Percentiles rank a stretch among this genome's conserved stretches.
These are phyloP conservation scores for Paramecium tetraurelia DNA, from an alignment of 73 alveolate genomes.

Conservation along the genomic window DNA sequence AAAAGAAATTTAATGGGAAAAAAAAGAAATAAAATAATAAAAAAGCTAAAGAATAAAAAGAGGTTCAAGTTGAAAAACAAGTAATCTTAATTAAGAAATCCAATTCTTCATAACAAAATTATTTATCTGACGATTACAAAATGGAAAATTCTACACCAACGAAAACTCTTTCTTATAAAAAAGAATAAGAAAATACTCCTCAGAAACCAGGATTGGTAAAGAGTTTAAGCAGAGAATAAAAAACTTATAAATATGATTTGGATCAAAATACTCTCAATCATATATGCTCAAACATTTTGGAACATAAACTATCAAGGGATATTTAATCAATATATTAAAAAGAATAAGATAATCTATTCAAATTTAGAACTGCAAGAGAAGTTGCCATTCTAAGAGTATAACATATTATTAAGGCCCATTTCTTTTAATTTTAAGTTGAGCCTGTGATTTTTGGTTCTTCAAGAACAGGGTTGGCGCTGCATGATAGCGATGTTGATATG, in stretches of 20 bases:
- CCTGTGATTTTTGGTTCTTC: conserved; percentile 3
- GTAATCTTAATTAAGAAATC: not conserved
- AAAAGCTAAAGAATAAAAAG: not conserved
- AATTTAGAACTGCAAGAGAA: not conserved
- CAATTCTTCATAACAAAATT: not conserved
- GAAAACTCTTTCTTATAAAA: not conserved
- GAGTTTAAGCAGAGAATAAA: not conserved
- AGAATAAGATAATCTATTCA: not conserved
- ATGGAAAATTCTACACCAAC: not conserved
- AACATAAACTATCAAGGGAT: not conserved
- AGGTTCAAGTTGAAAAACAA: not conserved
- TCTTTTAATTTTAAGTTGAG: not conserved
- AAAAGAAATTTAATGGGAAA: not conserved
- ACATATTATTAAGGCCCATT: not conserved
- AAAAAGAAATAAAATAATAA: not conserved
- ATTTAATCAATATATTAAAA: not conserved
- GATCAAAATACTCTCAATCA: not conserved
- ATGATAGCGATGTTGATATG: conserved; percentile 29
- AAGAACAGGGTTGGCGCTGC: not conserved
- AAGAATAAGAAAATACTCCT: not conserved
- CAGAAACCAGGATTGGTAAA: not conserved
- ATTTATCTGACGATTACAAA: not conserved
- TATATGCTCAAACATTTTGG: not conserved
- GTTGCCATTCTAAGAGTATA: not conserved
- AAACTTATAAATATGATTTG: not conserved